phyloP scores from a whole-genome alignment of 1,139 yeast species.

The Wickerhamiella infanticola region DNA sequence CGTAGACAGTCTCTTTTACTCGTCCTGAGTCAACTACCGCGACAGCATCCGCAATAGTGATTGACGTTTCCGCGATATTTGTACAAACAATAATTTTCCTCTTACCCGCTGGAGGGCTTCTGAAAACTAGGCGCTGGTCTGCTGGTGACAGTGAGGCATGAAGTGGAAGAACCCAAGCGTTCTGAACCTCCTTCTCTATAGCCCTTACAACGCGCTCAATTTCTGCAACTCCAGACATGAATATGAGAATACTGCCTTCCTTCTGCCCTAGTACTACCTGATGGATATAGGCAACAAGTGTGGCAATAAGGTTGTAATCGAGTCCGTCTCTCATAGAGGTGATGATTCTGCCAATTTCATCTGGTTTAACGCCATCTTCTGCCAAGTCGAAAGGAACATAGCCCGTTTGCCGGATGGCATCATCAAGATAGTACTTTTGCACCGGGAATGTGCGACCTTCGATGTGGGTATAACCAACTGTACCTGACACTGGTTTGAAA shows the following conservation, averaged over 20 bases:
- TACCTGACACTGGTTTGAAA: slow-evolving; percentile 28
- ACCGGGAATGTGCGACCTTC: slow-evolving; percentile 93
- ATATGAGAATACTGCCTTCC: slow-evolving; percentile 64
- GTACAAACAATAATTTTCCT: slow-evolving; percentile 85
- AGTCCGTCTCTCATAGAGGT: slow-evolving; percentile 31
- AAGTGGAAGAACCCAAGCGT: slow-evolving; percentile 40
- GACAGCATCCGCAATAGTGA: slow-evolving; percentile 87
- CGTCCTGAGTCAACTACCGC: slow-evolving; percentile 83
- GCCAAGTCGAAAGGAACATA: slow-evolving; percentile 9
- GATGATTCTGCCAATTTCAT: slow-evolving; percentile 23
- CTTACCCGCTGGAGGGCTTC: slow-evolving; percentile 32
- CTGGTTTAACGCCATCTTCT: slow-evolving; percentile 9
- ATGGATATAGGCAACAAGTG: slow-evolving; percentile 41
- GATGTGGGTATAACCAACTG: slow-evolving; percentile 40
- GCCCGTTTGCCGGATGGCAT: slow-evolving; percentile 29
- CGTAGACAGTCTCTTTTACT: slow-evolving; percentile 63
- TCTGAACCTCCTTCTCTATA: slow-evolving; percentile 19
- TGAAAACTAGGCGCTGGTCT: slow-evolving; percentile 71
- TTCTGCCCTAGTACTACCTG: slow-evolving; percentile 27
- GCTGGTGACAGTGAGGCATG: slow-evolving; percentile 74
- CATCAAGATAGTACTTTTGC: slow-evolving; percentile 54
- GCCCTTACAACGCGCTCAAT: slow-evolving; percentile 43
- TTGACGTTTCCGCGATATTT: slow-evolving; percentile 69
- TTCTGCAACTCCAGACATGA: slow-evolving; percentile 85
- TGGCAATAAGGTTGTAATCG: slow-evolving; percentile 55